These are phyloP conservation scores for Cercophora samala DNA, from an alignment of 495 filamentous ascomycete species.

Conservation along the genomic window DNA sequence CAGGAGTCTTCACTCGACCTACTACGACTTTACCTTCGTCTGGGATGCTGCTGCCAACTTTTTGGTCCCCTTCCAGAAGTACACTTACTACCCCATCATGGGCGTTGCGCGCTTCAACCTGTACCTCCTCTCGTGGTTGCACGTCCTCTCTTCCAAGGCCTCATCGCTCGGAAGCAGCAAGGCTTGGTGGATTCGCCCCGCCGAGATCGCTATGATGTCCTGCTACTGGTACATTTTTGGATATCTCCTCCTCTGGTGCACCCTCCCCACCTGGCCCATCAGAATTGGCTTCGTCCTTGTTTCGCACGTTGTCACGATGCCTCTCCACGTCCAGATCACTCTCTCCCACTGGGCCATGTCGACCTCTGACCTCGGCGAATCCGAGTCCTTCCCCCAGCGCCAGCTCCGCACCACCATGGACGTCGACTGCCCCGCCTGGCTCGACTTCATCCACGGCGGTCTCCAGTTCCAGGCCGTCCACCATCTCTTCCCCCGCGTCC, in stretches of 20 bases:
- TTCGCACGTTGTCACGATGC: slow-evolving; percentile 48
- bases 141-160: slow-evolving; percentile 36
- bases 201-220: slow-evolving; percentile 42
- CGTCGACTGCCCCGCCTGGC: slow-evolving; percentile 47
- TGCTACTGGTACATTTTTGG: slow-evolving; percentile 48
- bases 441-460: slow-evolving; percentile 49
- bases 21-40: slow-evolving; percentile 46
- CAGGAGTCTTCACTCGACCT: slow-evolving; percentile 38
- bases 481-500: slow-evolving; percentile 47
- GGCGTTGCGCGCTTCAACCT: slow-evolving; percentile 51
- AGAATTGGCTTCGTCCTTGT: slow-evolving; percentile 47
- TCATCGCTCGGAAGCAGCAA: slow-evolving; percentile 35
- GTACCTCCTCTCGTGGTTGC: slow-evolving; percentile 47
- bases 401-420: slow-evolving; percentile 52
- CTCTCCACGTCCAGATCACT: slow-evolving; percentile 51
- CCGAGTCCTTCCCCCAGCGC: slow-evolving; percentile 48
- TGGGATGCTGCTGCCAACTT: slow-evolving; percentile 44
- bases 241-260: slow-evolving; percentile 43
- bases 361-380: slow-evolving; percentile 45
- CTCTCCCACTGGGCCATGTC: slow-evolving; percentile 53
- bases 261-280: slow-evolving; percentile 42
- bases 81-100: slow-evolving; percentile 54
- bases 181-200: slow-evolving; percentile 47
- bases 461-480: slow-evolving; percentile 51
- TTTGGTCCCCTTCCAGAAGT: slow-evolving; percentile 43